Conservation (phyloP, 2,329 filamentous ascomycete species). For the Aphanoascus verrucosus region DNA sequence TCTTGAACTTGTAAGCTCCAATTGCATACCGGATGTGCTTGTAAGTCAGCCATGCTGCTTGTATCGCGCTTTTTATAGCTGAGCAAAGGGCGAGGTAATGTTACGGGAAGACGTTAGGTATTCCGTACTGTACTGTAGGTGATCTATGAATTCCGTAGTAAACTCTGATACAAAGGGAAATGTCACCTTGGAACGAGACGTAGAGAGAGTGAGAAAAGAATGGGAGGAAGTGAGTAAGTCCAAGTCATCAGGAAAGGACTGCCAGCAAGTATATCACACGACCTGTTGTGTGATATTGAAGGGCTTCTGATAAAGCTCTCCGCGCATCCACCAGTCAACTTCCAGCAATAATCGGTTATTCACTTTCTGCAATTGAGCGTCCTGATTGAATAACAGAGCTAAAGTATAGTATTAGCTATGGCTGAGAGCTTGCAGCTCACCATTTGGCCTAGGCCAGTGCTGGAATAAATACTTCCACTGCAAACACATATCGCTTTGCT, state of each 20-base stretch:
- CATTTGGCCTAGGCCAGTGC: constrained; percentile 2
- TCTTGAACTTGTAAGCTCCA: background rate
- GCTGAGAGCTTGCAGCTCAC: constrained; percentile 2
- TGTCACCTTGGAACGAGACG: no score
- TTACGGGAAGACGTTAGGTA: no score
- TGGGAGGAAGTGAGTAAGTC: background rate
- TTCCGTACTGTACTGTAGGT: no score
- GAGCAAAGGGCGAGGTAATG: background rate
- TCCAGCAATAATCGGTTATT: constrained; percentile 5
- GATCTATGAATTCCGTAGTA: no score
- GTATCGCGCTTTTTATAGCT: background rate
- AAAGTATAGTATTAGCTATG: background rate
- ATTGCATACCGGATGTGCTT: constrained; percentile 6
- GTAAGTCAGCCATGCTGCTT: background rate
- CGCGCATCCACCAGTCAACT: constrained; percentile 2
- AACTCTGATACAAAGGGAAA: no score
- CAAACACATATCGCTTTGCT: background rate
- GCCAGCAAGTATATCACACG: background rate
- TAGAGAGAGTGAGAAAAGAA: background rate
- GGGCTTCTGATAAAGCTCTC: background rate
- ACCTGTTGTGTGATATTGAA: constrained; percentile 6
- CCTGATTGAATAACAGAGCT: background rate
- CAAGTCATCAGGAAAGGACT: background rate
- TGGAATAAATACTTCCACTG: background rate
- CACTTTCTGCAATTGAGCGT: constrained; percentile 3